Percentiles rank a stretch among this genome's conserved stretches.
Conservation (phyloP, 768 basidiomycete species). For the Amanita inopinata region DNA sequence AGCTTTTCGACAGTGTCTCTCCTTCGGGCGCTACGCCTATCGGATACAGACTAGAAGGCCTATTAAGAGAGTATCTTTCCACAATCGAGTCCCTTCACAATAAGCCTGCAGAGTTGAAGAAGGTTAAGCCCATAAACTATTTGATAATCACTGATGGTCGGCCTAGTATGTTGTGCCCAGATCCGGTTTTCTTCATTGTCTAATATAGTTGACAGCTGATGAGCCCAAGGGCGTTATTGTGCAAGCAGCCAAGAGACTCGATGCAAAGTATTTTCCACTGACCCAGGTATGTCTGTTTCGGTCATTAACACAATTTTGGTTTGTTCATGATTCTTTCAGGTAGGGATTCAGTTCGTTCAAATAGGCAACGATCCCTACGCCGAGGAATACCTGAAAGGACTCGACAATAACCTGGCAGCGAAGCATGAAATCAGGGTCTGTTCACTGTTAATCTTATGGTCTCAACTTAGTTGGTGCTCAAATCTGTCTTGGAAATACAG, state of each 20-base stretch:
- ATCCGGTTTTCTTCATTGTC: not conserved
- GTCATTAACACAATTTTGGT: not conserved
- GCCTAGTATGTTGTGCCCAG: conserved; percentile 32
- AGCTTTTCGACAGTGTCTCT: conserved; percentile 32
- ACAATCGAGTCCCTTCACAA: not conserved
- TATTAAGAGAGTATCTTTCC: conserved; percentile 14
- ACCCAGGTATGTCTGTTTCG: conserved; percentile 40
- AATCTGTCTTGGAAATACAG: conserved; percentile 18
- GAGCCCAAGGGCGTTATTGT: conserved; percentile 41
- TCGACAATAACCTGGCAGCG: conserved; percentile 47
- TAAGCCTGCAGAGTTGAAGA: conserved; percentile 14
- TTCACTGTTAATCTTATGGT: not conserved
- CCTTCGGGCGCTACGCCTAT: conserved; percentile 40
- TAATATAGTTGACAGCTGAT: conserved; percentile 28
- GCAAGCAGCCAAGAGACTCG: conserved; percentile 37
- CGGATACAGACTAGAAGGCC: conserved; percentile 23
- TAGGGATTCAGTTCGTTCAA: conserved; percentile 68
- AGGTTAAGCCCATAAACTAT: conserved; percentile 47
- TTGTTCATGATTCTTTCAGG: conserved; percentile 21
- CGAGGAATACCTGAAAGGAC: conserved; percentile 36
- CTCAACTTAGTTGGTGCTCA: not conserved
- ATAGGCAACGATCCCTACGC: conserved; percentile 37
- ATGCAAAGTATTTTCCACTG: conserved; percentile 39
- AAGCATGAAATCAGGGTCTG: conserved; percentile 34
- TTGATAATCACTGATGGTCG: conserved; percentile 59